Base-by-base conservation (phyloP, 202 grass and related monocot species). In the Schoenoplectus tabernaemontani region DNA sequence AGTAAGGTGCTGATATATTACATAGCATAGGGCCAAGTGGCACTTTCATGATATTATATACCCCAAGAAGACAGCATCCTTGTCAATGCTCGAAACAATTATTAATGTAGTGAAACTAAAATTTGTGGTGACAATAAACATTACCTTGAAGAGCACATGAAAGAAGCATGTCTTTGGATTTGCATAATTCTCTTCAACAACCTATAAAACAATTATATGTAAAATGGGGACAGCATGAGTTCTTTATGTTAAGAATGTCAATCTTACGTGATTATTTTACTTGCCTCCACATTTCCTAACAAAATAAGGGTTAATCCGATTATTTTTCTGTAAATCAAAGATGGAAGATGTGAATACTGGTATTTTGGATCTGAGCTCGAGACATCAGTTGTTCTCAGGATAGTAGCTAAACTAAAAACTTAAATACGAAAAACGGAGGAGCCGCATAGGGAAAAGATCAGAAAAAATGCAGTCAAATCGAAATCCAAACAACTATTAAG, bases 141-240 rank as follows among this genome's bases (percentile, higher is more conserved):
- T 80, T 76, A 93, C 93, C 93, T 96, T 96, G 83, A 96, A 93
- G 59, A 96, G 67, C 7, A 96, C 93, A 86, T 96, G 90, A 83
- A 96, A 96, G 59, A 96, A 84, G 78, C 90, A 96, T 42, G 93
- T 96, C 81, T 85, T 89, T 1, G 93, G 93, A 82, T 93, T 96
- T 1, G 93, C 77, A 80, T 96, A 96, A 64, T 93, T 96, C 83
- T 96, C 90, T 54, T 61, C 74, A 32, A 86, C 22, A 60, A 6
- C 19, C 93, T 96, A 73, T 8, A 81, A 64, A 71, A 39, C 39
- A 9, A 81, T 42, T 33, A 70, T 26, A 17, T 32, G 44, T 71
- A 22, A 2, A 22, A 38, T n/a, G 24, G 16, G 62, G 34, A n/a
- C 15, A 68, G n/a, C 19, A 43, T 68, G 2, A 22, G 64, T 41